Conservation (phyloP, 1,139 yeast genomes). For the Pichia cactophila region DNA sequence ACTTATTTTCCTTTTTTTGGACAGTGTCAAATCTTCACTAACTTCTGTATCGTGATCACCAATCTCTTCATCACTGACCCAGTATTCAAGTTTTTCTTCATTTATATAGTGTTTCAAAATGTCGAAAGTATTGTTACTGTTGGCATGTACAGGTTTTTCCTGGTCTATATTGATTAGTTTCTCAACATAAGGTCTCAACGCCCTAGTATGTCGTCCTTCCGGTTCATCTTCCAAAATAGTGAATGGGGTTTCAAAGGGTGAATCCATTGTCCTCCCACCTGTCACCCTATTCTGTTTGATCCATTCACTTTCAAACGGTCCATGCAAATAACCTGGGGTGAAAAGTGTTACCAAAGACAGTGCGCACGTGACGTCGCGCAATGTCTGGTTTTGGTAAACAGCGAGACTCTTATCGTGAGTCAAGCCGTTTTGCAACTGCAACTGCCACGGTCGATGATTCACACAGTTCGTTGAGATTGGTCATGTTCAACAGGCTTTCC, state of each 20-base stretch:
- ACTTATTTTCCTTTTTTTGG: not conserved
- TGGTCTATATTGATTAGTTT: conserved; percentile 2
- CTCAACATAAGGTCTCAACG: conserved; percentile 8
- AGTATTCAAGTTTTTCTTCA: conserved; percentile 18
- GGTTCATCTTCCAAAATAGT: conserved; percentile 5
- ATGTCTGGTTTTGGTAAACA: not conserved
- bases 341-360: not conserved
- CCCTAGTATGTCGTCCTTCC: conserved; percentile 1
- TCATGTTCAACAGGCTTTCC: not conserved
- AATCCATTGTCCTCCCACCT: not conserved
- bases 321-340: not conserved
- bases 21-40: not conserved
- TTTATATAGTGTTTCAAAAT: conserved; percentile 10
- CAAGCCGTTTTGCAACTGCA: not conserved
- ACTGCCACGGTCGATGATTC: not conserved
- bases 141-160: conserved; percentile 7
- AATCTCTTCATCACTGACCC: conserved; percentile 14
- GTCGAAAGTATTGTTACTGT: conserved; percentile 16
- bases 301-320: not conserved
- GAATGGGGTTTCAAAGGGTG: conserved; percentile 9
- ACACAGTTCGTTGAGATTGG: not conserved
- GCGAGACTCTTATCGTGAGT: not conserved
- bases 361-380: conserved; percentile 3
- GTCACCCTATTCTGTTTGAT: not conserved
- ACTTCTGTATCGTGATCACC: not conserved